Conservation (phyloP, 2,329 filamentous ascomycete genomes). For the Ilyonectria destructans region DNA sequence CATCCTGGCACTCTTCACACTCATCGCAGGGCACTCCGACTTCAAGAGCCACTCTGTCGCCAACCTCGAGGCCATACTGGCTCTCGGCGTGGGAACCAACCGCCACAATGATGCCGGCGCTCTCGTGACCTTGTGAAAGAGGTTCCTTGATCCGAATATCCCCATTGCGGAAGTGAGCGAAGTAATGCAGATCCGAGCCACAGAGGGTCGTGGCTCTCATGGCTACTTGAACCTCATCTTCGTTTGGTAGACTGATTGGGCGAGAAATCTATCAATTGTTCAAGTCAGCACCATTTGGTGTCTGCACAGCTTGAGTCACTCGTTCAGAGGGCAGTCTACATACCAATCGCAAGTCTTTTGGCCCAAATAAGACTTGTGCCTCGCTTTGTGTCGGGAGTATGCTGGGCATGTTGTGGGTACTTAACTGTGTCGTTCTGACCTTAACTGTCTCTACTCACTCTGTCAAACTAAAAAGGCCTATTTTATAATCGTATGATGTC, state of each 20-base stretch:
- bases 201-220: conserved; percentile 71
- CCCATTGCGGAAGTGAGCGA: conserved; percentile 71
- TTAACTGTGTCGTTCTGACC: no score
- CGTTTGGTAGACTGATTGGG: background rate
- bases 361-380: no score
- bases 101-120: conserved; percentile 69
- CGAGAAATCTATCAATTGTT: conserved; percentile 1
- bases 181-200: conserved; percentile 73
- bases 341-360: no score
- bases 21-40: conserved; percentile 74
- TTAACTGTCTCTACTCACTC: no score
- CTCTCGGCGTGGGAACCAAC: conserved; percentile 66
- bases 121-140: conserved; percentile 70
- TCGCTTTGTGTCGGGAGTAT: no score
- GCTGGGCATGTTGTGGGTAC: no score
- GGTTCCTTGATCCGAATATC: conserved; percentile 65
- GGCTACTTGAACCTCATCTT: conserved; percentile 66
- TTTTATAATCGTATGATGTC: no score
- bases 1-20: conserved; percentile 71
- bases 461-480: no score
- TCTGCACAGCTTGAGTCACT: no score
- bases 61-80: conserved; percentile 60
- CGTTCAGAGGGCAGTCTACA: no score
- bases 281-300: no score
- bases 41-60: conserved; percentile 76